Percentiles rank a stretch among this genome's conserved stretches.
phyloP scores from a whole-genome alignment of 1,284 basidiomycete species.

The Ceratobasidium sp. region DNA sequence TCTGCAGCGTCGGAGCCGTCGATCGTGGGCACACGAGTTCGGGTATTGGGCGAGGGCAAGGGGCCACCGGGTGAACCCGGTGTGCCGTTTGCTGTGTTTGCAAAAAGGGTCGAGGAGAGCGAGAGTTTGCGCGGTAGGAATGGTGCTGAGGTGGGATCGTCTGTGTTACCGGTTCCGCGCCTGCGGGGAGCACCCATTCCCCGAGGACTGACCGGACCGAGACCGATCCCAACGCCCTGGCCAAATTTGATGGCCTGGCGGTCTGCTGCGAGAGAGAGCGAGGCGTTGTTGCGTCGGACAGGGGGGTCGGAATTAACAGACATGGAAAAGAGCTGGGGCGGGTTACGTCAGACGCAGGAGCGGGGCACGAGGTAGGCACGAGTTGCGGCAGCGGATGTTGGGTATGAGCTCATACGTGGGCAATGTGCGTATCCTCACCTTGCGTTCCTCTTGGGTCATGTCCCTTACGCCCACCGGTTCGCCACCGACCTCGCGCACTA shows the following conservation, averaged over 20 bases:
- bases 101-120: constrained; percentile 66
- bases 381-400: constrained; percentile 70
- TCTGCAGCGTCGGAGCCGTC: constrained; percentile 56
- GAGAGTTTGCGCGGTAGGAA: constrained; percentile 69
- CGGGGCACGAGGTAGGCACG: constrained; percentile 8
- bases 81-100: constrained; percentile 51
- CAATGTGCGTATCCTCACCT: constrained; percentile 63
- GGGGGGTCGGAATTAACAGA: constrained; percentile 43
- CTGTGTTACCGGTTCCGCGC: constrained; percentile 18
- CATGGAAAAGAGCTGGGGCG: constrained; percentile 39
- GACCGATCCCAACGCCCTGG: constrained; percentile 27
- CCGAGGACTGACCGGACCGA: constrained; percentile 24
- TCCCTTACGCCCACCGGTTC: constrained; percentile 82
- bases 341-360: constrained; percentile 32
- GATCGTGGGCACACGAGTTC: constrained; percentile 66
- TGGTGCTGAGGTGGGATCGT: constrained; percentile 16
- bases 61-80: constrained; percentile 60
- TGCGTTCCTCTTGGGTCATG: constrained; percentile 83
- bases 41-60: constrained; percentile 69
- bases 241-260: constrained; percentile 19
- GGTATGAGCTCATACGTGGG: constrained; percentile 62
- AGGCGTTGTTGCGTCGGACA: constrained; percentile 26
- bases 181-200: constrained; percentile 21
- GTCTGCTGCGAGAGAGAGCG: constrained; percentile 15
- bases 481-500: constrained; percentile 75